These are phyloP conservation scores for Trichophyton equinum DNA, from an alignment of 2,329 filamentous ascomycete species.

Conservation along the genomic window DNA sequence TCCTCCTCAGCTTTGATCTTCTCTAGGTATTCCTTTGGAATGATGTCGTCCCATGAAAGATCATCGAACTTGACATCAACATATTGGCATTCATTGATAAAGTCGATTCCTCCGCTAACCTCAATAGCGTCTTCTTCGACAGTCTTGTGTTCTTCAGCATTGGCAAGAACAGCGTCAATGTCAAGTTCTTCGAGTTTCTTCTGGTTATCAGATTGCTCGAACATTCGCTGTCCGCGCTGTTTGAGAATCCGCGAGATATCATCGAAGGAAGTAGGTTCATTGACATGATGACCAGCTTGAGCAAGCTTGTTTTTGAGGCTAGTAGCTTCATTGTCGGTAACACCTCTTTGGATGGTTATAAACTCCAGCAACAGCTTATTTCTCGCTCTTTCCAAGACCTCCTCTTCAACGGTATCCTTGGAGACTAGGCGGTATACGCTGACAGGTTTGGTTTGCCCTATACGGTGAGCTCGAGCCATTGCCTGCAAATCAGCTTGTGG, in stretches of 20 bases:
- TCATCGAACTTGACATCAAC: slow-evolving; percentile 92
- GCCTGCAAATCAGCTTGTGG: slow-evolving; percentile 95
- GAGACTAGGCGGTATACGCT: slow-evolving; percentile 94
- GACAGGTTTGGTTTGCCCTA: slow-evolving; percentile 90
- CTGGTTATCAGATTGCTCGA: slow-evolving; percentile 93
- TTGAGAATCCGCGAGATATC: slow-evolving; percentile 96
- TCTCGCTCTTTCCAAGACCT: slow-evolving; percentile 86
- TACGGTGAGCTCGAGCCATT: slow-evolving; percentile 96
- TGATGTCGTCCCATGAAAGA: slow-evolving; percentile 96
- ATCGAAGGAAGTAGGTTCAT: slow-evolving; percentile 78
- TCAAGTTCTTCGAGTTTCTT: slow-evolving; percentile 87
- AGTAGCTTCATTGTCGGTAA: slow-evolving; percentile 84
- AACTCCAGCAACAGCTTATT: slow-evolving; percentile 98
- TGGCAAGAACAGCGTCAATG: slow-evolving; percentile 92
- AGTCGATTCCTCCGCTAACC: slow-evolving; percentile 92
- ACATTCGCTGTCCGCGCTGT: slow-evolving; percentile 97
- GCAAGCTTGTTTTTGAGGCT: slow-evolving; percentile 68
- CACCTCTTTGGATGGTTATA: slow-evolving; percentile 89
- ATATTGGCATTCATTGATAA: slow-evolving; percentile 78
- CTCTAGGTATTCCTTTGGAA: slow-evolving; percentile 83
- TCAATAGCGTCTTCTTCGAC: slow-evolving; percentile 90
- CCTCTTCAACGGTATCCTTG: slow-evolving; percentile 96
- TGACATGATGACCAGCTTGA: slow-evolving; percentile 45
- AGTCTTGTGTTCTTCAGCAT: slow-evolving; percentile 93
- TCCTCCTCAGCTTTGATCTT: slow-evolving; percentile 83